phyloP scores from a whole-genome alignment of 495 filamentous ascomycete species.

The Achaetomiella virescens region DNA sequence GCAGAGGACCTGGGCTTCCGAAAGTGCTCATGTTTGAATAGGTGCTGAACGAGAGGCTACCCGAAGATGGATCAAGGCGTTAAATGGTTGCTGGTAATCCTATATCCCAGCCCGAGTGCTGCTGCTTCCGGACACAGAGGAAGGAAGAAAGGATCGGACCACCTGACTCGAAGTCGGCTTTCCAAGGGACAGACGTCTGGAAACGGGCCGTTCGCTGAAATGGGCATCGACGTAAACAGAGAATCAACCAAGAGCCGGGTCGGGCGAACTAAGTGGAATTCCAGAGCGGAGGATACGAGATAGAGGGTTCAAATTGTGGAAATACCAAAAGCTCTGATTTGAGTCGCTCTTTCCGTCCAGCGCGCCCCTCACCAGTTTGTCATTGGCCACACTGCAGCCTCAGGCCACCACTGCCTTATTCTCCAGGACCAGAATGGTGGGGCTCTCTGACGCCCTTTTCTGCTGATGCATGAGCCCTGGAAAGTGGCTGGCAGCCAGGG shows the following conservation, averaged over 20 bases:
- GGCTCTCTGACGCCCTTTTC: slow-evolving; percentile 9
- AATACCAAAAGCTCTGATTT: too few species aligned
- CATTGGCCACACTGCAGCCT: too few species aligned
- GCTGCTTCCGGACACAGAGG: background rate
- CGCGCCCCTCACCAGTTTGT: too few species aligned
- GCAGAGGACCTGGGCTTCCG: slow-evolving; percentile 69
- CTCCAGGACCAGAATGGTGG: background rate
- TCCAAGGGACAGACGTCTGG: too few species aligned
- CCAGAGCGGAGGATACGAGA: too few species aligned
- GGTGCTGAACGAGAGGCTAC: background rate
- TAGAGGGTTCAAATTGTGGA: too few species aligned
- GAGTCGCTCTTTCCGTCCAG: too few species aligned
- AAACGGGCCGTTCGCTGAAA: background rate
- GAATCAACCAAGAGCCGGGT: too few species aligned
- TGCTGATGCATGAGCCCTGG: slow-evolving; percentile 9
- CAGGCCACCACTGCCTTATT: background rate
- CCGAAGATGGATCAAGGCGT: too few species aligned
- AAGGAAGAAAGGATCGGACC: background rate
- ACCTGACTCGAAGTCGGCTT: background rate
- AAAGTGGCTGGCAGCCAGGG: slow-evolving; percentile 27
- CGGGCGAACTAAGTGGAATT: too few species aligned
- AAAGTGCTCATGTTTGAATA: slow-evolving; percentile 57
- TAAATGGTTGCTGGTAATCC: background rate
- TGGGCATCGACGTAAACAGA: background rate
- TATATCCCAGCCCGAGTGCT: background rate